Conservation (phyloP, 2,329 filamentous ascomycete species). For the Orbilia blumenaviensis region DNA sequence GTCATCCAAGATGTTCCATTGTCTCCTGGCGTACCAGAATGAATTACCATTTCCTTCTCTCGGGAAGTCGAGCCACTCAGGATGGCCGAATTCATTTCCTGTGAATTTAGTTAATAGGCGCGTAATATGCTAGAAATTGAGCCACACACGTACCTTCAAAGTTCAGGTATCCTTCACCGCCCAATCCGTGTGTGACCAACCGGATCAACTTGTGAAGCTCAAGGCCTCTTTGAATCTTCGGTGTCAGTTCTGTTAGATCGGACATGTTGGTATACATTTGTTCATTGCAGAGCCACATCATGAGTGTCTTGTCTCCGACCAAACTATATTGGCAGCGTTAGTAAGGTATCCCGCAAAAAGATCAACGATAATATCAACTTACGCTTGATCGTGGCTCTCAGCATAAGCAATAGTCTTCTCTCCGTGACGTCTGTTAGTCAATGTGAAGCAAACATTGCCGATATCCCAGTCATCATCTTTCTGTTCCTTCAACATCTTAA, state of each 20-base stretch:
- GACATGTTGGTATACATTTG: slow-evolving; percentile 99
- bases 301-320: slow-evolving; percentile 93
- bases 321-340: slow-evolving; percentile 68
- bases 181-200: slow-evolving; percentile 86
- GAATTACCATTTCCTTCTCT: slow-evolving; percentile 91
- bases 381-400: slow-evolving; percentile 98
- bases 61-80: slow-evolving; percentile 98
- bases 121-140: not conserved
- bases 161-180: slow-evolving; percentile 96
- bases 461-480: slow-evolving; percentile 93
- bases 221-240: slow-evolving; percentile 88
- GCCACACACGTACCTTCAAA: slow-evolving; percentile 76
- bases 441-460: slow-evolving; percentile 80
- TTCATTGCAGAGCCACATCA: slow-evolving; percentile 98
- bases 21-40: slow-evolving; percentile 92
- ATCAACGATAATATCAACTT: slow-evolving; percentile 62
- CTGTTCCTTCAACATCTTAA: slow-evolving; percentile 96
- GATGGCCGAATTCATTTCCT: slow-evolving; percentile 95
- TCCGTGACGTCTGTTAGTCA: slow-evolving; percentile 91
- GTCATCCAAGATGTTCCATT: slow-evolving; percentile 92
- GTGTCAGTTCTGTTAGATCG: slow-evolving; percentile 79
- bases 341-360: not conserved
- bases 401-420: slow-evolving; percentile 99
- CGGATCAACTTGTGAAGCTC: slow-evolving; percentile 97
- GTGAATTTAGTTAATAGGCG: not conserved